Percentiles rank a stretch among this genome's conserved stretches.
phyloP scores from a whole-genome alignment of 768 basidiomycete genomes.

The Naematelia aurantialba region DNA sequence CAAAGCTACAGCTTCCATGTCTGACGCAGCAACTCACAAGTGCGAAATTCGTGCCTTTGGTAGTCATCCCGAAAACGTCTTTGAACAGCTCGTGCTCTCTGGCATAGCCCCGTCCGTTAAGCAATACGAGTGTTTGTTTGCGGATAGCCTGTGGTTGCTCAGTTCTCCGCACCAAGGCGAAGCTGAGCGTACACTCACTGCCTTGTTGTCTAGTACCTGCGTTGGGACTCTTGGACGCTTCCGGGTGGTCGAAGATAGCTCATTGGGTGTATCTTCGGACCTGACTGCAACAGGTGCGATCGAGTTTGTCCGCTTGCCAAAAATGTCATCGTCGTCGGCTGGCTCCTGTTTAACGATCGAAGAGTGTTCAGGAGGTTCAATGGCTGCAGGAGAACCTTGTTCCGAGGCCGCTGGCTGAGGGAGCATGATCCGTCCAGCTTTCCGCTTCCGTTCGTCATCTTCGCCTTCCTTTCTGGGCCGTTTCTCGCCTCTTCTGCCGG shows the following conservation, averaged over 20 bases:
- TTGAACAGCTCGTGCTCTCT: slow-evolving; percentile 42
- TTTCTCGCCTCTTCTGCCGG: slow-evolving; percentile 46
- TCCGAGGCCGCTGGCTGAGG: not conserved
- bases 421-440: slow-evolving; percentile 26
- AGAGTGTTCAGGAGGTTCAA: not conserved
- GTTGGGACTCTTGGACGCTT: slow-evolving; percentile 30
- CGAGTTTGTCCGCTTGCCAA: slow-evolving; percentile 24
- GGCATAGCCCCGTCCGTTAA: slow-evolving; percentile 30
- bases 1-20: not conserved
- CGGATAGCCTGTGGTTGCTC: slow-evolving; percentile 33
- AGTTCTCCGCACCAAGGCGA: not conserved
- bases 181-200: slow-evolving; percentile 23
- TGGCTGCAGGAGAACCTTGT: not conserved
- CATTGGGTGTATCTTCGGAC: slow-evolving; percentile 7
- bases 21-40: slow-evolving; percentile 36
- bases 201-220: slow-evolving; percentile 43
- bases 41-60: slow-evolving; percentile 42
- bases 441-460: slow-evolving; percentile 25
- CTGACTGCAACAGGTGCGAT: not conserved
- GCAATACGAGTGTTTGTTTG: slow-evolving; percentile 36
- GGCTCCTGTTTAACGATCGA: not conserved
- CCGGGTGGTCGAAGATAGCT: slow-evolving; percentile 8
- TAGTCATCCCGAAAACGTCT: slow-evolving; percentile 44
- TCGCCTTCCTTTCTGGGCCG: slow-evolving; percentile 21
- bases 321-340: slow-evolving; percentile 38